phyloP scores from a whole-genome alignment of 768 basidiomycete species.

The Russula vinacea region DNA sequence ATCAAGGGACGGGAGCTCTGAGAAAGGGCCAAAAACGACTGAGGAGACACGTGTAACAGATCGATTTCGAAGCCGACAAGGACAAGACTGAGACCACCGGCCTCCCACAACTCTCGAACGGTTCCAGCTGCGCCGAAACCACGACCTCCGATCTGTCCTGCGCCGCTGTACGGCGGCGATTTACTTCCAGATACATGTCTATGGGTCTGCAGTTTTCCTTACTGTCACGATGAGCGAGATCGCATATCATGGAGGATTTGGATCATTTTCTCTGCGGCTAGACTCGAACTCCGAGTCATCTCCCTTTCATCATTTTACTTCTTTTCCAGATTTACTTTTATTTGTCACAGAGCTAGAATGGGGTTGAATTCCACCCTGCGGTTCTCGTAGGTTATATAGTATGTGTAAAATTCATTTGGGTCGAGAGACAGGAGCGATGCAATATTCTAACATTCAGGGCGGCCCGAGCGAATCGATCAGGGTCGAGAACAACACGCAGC shows the following conservation, averaged over 20 bases:
- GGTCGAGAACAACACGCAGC: too few relatives aligned
- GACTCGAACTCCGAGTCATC: not conserved
- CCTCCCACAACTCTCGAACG: not conserved
- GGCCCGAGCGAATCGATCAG: too few relatives aligned
- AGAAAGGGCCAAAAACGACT: not conserved
- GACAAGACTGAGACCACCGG: too few relatives aligned
- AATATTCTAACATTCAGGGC: too few relatives aligned
- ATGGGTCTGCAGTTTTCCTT: not conserved
- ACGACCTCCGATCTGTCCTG: not conserved
- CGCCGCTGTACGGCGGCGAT: not conserved
- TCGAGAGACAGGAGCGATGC: not conserved
- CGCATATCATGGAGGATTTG: not conserved
- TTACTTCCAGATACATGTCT: conserved; percentile 4
- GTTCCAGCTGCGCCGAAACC: not conserved
- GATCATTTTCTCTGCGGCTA: not conserved
- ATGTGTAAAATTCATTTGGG: not conserved
- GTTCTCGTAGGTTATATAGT: not conserved
- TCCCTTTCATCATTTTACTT: not conserved
- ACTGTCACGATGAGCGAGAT: not conserved
- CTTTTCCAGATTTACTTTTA: not conserved
- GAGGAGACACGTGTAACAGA: not conserved
- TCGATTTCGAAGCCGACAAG: not conserved
- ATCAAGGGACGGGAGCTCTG: not conserved
- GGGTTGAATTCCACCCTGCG: not conserved
- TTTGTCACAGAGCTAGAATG: not conserved